Evolutionary conservation across 345 rosid genomes (phyloP), one percentile per base, ranked within the genome.

Genomic region (Linum trigynum): DNA sequence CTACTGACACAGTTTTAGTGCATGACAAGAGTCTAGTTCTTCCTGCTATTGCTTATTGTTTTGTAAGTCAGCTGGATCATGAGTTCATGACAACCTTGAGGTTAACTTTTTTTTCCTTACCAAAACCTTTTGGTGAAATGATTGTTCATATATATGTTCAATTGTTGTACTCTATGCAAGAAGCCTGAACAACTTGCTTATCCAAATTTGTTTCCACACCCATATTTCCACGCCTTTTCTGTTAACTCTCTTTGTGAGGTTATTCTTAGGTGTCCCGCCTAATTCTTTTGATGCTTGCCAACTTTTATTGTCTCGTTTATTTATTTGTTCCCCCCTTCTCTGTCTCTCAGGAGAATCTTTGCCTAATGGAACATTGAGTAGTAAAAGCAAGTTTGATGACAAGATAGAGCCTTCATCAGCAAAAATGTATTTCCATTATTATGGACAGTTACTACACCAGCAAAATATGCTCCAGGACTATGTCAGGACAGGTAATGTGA

Each of bases 391-490:
- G 85, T 94, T 94, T 35, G 97, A 90, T 63, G 77, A 77, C 65
- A 94, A 94, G 76, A 89, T 94, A 53, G 99, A 94, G 71, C 59
- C 96, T 42, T 83, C 96, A 35, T 94, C 99, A 17, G 95, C 99
- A 51, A 94, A 94, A 80, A 90, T 94, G 97, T 94, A 94, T 79
- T 94, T 94, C 70, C 97, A 94, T 81, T 94, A 94, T 69, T 94
- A 94, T 67, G 99, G 97, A 57, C 97, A 94, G 65, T 81, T 94
- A 72, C 80, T 94, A 39, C 99, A 94, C 67, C 99, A 94, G 82
- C 99, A 94, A 71, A 94, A 94, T 71, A 94, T 94, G 99, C 78
- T 94, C 16, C 99, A 94, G 75, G 99, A 94, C 80, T 94, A 90
- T 68, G 97, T 94, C 83, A 86, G 99, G 74, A 94, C 99, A 86